Evolutionary conservation across 2,329 filamentous ascomycete species (phyloP), one percentile per base, ranked within the genome.

Genomic region (Fusarium gaditjirri): DNA sequence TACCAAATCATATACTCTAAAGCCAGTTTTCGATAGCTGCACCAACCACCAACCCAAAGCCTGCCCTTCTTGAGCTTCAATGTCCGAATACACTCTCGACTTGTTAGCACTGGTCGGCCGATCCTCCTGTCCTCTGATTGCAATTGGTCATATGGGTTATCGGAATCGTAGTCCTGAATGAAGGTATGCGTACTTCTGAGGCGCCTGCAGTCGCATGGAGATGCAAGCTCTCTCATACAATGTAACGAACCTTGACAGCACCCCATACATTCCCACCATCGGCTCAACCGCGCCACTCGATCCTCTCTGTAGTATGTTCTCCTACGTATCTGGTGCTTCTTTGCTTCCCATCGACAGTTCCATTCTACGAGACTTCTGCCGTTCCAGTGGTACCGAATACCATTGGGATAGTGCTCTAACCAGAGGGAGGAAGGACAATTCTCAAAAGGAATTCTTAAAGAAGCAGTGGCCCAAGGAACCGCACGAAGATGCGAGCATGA

Each of bases 331-430:
- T 19, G 44, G 14, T 13, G 8, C 6, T 42, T 38, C 31, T 42
- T 25, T 14, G 63, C 57, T 39, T 12, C 23, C 56, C 53, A 69
- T 23, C 25, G 39, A 4, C 66, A 21, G 0, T 39, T 42, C 57
- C 65, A 67, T 6, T 70, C 39, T 0, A 43, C 25, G 9, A 72
- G 36, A 38, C 38, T 62, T 2, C n/a, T 35, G 4, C 57, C 31
- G 3, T 29, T 29, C 42, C 43, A 53, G 2, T 49, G 10, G 23
- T 72, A 70, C 21, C 54, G 47, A 10, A 72, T 70, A 1, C 69
- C 70, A 4, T 63, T 39, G 2, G 61, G 65, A 21, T 63, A 72
- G 21, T 57, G 10, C 6, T 70, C n/a, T 4, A 62, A 29, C 70
- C 70, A 72, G 13, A 6, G 14, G 0, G 57, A 25, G 8, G 42